Base-by-base conservation (phyloP, 495 filamentous ascomycete species). In the Rhypophila decipiens region DNA sequence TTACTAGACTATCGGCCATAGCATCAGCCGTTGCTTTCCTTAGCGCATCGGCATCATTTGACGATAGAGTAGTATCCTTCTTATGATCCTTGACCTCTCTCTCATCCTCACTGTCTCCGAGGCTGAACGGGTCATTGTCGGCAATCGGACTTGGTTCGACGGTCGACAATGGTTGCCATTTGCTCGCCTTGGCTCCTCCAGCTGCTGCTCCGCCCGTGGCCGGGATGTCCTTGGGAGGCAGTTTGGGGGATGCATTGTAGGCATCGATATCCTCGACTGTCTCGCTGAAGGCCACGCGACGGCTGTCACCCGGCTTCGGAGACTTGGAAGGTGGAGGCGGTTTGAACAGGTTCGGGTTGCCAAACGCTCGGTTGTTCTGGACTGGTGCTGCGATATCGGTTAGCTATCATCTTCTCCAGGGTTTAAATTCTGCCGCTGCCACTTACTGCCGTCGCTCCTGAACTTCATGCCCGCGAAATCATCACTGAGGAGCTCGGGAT, bases 91-190 rank as follows among this genome's bases (percentile, higher is more conserved):
- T 70, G 21, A 71, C 64, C 55, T 82, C 90, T 51, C 86, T 85
- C 66, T 97, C 94, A 41, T 97, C 93, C 49, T 95, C 88, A 56
- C 90, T 95, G 57, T 98, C 93, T 2, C 93, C 93, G 9, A 98
- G 77, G 56, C 88, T 95, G 66, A 98, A 98, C 0, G 93, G 93
- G 59, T 98, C 93, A 55, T 94, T 87, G 51, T 98, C 91, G 9
- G 79, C 81, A 37, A 91, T 83, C 24, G 94, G 93, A 42, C 79
- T 85, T 4, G 94, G 93, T 37, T 94, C 90, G 5, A 95, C 80
- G 1, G 84, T 79, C 24, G 88, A 86, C 43, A 98, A 70, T 13
- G 94, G 93, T 65, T 98, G 91, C 93, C 93, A 98, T 71, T 98
- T 98, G 74, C 87, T 94, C 12, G 78, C 69, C 68, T 87, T 93